phyloP scores from a whole-genome alignment of 257 asterid genomes.

The Buddleja alternifolia region DNA sequence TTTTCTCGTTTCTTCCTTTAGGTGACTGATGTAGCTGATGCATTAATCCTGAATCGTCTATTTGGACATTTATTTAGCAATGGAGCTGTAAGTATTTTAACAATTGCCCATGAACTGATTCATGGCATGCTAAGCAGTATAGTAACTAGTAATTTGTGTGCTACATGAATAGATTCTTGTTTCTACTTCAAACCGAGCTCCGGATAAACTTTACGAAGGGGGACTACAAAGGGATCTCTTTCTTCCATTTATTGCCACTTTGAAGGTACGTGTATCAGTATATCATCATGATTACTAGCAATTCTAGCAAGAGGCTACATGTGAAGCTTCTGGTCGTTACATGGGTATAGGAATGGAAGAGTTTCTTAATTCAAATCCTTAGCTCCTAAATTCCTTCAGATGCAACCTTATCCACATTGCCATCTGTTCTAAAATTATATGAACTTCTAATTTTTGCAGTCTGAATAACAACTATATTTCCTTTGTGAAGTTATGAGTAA shows the following conservation, averaged over 20 bases:
- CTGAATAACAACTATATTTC: background rate
- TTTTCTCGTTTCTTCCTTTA: constrained; percentile 27
- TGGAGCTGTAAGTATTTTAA: constrained; percentile 68
- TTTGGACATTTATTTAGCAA: constrained; percentile 73
- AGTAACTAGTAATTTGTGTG: constrained; percentile 8
- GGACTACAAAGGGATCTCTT: constrained; percentile 92
- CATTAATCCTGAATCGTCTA: constrained; percentile 80
- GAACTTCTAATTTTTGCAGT: background rate
- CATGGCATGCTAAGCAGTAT: constrained; percentile 14
- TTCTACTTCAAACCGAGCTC: constrained; percentile 93
- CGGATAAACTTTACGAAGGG: constrained; percentile 90
- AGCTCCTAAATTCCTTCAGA: too few species aligned
- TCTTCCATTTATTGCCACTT: constrained; percentile 81
- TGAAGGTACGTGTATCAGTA: constrained; percentile 55
- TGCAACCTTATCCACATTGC: background rate
- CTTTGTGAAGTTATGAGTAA: constrained; percentile 2
- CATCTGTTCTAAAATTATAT: background rate
- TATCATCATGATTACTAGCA: background rate
- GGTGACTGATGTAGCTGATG: constrained; percentile 96
- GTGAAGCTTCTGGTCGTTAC: background rate
- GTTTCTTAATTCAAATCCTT: background rate
- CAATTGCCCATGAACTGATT: constrained; percentile 7
- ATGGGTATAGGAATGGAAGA: background rate
- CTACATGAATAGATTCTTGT: constrained; percentile 67
- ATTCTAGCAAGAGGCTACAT: constrained; percentile 20